Conservation (phyloP, 2,329 filamentous ascomycete species). For the Rutstroemia sp. region DNA sequence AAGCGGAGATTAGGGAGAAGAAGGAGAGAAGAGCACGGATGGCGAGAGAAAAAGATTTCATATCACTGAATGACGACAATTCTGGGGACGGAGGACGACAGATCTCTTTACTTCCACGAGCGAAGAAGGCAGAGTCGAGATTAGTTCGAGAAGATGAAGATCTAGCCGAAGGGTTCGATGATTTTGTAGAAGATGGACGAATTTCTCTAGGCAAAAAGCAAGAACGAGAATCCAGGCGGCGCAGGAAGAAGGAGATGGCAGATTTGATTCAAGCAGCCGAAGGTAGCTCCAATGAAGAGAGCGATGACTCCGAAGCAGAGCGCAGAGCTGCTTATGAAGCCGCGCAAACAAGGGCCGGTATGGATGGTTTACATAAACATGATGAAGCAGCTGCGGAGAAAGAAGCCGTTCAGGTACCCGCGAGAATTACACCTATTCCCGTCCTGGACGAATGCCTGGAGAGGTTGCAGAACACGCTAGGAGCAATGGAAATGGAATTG, state of each 20-base stretch:
- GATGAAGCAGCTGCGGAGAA: conserved; percentile 32
- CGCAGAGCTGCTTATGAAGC: conserved; percentile 78
- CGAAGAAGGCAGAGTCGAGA: conserved; percentile 63
- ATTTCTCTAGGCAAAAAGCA: conserved; percentile 73
- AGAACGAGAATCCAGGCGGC: conserved; percentile 60
- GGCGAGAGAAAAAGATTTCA: conserved; percentile 63
- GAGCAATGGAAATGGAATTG: conserved; percentile 56
- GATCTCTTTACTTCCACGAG: conserved; percentile 38
- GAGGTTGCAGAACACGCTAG: conserved; percentile 53
- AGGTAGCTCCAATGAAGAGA: conserved; percentile 52
- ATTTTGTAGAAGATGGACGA: conserved; percentile 78
- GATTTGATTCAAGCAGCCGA: conserved; percentile 78
- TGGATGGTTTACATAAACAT: conserved; percentile 58
- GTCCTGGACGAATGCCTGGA: conserved; percentile 61
- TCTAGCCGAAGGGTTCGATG: conserved; percentile 86
- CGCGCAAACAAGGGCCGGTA: conserved; percentile 78
- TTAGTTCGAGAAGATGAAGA: conserved; percentile 85
- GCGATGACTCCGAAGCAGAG: conserved; percentile 63
- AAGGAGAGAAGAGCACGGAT: conserved; percentile 81
- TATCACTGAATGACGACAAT: conserved; percentile 56
- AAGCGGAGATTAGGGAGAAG: conserved; percentile 81
- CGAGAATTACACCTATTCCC: conserved; percentile 72
- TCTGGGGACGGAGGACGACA: conserved; percentile 33
- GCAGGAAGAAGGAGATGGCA: conserved; percentile 70
- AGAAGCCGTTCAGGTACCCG: conserved; percentile 24